phyloP scores from a whole-genome alignment of 306 rosid genomes.

The Lupinus albus region DNA sequence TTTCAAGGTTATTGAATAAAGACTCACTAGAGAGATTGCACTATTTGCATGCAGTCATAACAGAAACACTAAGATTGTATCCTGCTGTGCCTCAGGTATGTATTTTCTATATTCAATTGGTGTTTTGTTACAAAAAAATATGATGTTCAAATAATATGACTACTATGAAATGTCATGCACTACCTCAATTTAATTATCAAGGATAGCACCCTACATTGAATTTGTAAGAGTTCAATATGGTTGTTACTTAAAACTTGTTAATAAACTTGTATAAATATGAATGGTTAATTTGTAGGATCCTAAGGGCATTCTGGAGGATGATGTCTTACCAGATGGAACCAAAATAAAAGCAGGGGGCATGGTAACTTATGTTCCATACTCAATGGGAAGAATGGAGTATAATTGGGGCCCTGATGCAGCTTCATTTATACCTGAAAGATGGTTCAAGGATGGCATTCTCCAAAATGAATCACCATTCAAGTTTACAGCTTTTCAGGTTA shows the following conservation, averaged over 20 bases:
- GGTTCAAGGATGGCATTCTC: constrained; percentile 77
- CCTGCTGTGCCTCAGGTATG: constrained; percentile 98
- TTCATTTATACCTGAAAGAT: constrained; percentile 77
- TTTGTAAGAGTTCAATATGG: not conserved
- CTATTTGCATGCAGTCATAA: constrained; percentile 83
- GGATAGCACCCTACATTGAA: not conserved
- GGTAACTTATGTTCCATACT: constrained; percentile 96
- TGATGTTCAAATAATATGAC: too few species aligned
- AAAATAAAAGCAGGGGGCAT: constrained; percentile 90
- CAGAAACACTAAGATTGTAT: constrained; percentile 85
- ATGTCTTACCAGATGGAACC: constrained; percentile 91
- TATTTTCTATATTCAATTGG: not conserved
- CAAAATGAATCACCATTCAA: constrained; percentile 80
- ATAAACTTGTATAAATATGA: constrained; percentile 15
- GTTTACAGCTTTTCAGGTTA: constrained; percentile 93
- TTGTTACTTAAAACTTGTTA: constrained; percentile 14
- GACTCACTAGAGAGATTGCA: constrained; percentile 69
- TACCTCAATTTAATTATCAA: constrained; percentile 3
- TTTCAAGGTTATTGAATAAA: constrained; percentile 61
- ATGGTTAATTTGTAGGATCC: constrained; percentile 63
- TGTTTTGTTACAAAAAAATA: constrained; percentile 2
- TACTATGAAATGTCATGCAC: not conserved
- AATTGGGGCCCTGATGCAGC: constrained; percentile 90
- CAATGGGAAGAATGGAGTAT: constrained; percentile 95
- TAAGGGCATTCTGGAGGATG: constrained; percentile 80